These are phyloP conservation scores for Catenaria anguillulae DNA, from an alignment of 371 early-diverging fungal species.

Conservation along the genomic window DNA sequence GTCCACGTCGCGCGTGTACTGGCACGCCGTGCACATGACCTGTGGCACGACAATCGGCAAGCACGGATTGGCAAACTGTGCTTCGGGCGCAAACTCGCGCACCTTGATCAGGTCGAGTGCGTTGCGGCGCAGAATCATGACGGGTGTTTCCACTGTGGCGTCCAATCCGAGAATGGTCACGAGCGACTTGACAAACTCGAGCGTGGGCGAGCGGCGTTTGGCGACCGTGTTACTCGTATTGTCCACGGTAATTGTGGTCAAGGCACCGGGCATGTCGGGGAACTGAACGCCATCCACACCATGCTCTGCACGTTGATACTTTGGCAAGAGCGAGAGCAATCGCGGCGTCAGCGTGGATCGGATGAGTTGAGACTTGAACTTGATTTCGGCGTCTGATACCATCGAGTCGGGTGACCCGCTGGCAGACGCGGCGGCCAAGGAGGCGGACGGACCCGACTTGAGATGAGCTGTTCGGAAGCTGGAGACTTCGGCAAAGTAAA, in stretches of 20 bases:
- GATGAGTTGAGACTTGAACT: slow-evolving; percentile 27
- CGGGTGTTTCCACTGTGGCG: slow-evolving; percentile 36
- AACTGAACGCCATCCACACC: neutral
- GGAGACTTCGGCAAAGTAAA: neutral
- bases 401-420: too few relatives aligned
- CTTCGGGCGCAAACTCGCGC: slow-evolving; percentile 61
- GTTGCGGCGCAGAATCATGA: slow-evolving; percentile 57
- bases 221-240: too few relatives aligned
- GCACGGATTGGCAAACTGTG: slow-evolving; percentile 64
- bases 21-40: slow-evolving; percentile 78
- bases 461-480: too few relatives aligned
- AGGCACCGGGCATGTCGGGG: neutral
- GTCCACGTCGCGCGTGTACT: slow-evolving; percentile 67
- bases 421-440: slow-evolving; percentile 2
- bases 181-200: slow-evolving; percentile 62
- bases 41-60: slow-evolving; percentile 55
- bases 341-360: slow-evolving; percentile 29
- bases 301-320: slow-evolving; percentile 11
- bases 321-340: slow-evolving; percentile 29
- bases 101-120: slow-evolving; percentile 49
- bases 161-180: slow-evolving; percentile 61
- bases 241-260: too few relatives aligned
- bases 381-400: too few relatives aligned
- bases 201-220: slow-evolving; percentile 34
- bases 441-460: slow-evolving; percentile 8